Evolutionary conservation across 768 basidiomycete species (phyloP).

Genomic region (Hericium alpestre): DNA sequence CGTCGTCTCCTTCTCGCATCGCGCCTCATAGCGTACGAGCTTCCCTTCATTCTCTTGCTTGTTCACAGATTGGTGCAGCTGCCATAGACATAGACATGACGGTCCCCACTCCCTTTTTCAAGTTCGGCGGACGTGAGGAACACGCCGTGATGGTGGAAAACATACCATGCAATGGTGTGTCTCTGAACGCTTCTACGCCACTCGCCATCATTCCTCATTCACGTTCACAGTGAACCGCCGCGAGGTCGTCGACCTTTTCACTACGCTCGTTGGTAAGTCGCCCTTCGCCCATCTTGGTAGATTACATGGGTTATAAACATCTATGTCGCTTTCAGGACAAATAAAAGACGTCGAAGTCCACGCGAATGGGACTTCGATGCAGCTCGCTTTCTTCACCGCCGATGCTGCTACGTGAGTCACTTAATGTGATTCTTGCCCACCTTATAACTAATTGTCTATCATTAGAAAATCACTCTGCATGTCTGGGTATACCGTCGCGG

Average conservation of each 20-base stretch:
- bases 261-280: slow-evolving; percentile 40
- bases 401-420: slow-evolving; percentile 43
- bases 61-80: background rate
- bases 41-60: background rate
- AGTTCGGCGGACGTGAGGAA: slow-evolving; percentile 1
- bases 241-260: slow-evolving; percentile 49
- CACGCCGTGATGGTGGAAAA: slow-evolving; percentile 11
- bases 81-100: background rate
- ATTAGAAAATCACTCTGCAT: slow-evolving; percentile 56
- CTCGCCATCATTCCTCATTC: background rate
- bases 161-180: slow-evolving; percentile 8
- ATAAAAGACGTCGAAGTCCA: slow-evolving; percentile 5
- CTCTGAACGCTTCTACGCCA: background rate
- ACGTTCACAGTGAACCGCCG: slow-evolving; percentile 23
- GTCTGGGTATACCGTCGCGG: slow-evolving; percentile 50
- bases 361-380: slow-evolving; percentile 28
- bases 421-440: slow-evolving; percentile 2
- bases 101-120: slow-evolving; percentile 4
- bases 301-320: background rate
- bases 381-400: slow-evolving; percentile 41
- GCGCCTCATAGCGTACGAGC: background rate
- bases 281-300: background rate
- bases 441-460: background rate
- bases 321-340: slow-evolving; percentile 2
- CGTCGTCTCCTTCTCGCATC: background rate